A percentile compares a stretch with the other conserved stretches of the same genome.
These are phyloP conservation scores for Vigna mungo DNA, from an alignment of 306 rosid genomes.

Conservation along the genomic window DNA sequence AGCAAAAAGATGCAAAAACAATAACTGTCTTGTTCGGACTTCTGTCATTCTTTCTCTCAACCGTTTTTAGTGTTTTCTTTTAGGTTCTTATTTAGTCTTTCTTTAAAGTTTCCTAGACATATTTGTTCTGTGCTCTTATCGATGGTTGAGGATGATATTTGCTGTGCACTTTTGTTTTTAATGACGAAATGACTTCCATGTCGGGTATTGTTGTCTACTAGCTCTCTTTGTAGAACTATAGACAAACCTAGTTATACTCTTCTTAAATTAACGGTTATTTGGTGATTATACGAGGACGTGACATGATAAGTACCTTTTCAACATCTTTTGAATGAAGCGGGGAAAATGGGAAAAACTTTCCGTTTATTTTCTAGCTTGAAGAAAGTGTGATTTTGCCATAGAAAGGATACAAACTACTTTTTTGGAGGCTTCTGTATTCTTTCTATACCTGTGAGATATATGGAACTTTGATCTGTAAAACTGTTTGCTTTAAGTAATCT, in stretches of 20 bases:
- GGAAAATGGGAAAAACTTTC: neutral
- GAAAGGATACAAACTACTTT: neutral
- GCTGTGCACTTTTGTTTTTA: neutral
- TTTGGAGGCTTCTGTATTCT: neutral
- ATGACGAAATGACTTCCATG: constrained; percentile 8
- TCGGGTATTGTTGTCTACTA: constrained; percentile 6
- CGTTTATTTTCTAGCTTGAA: constrained; percentile 27
- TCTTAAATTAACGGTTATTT: neutral
- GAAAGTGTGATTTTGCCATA: neutral
- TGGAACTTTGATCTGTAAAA: neutral
- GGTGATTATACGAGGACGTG: neutral
- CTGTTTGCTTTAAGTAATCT: neutral
- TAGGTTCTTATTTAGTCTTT: neutral
- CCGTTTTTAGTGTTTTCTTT: neutral
- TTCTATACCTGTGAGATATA: neutral
- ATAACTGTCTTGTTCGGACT: neutral
- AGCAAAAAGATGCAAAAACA: constrained; percentile 1
- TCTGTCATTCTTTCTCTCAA: neutral
- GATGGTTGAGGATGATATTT: neutral
- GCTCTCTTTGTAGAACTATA: neutral
- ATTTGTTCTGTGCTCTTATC: neutral
- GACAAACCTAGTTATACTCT: neutral
- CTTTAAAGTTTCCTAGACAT: neutral
- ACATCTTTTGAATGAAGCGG: constrained; percentile 9
- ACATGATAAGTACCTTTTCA: neutral